Conservation (phyloP, 345 rosid species). For the Brassica carinata region DNA sequence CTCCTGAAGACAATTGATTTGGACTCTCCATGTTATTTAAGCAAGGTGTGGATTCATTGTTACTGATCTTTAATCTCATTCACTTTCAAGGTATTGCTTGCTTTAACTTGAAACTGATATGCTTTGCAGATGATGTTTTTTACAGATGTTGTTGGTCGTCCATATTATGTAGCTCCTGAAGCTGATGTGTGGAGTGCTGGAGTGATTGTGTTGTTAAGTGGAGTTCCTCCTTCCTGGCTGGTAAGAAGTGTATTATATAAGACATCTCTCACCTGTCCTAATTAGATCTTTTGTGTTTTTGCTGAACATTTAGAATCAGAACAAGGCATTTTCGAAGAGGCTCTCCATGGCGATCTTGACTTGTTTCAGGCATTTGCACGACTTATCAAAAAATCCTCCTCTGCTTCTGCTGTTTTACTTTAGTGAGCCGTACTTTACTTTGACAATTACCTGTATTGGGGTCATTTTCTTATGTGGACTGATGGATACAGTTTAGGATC, state of each 20-base stretch:
- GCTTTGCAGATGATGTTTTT: conserved; percentile 63
- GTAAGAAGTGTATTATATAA: conserved; percentile 44
- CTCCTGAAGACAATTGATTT: background rate
- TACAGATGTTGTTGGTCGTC: conserved; percentile 89
- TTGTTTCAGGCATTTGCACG: conserved; percentile 25
- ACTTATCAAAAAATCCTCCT: too few species aligned
- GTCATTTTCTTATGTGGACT: too few species aligned
- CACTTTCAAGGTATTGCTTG: background rate
- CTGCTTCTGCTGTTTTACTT: too few species aligned
- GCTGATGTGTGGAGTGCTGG: conserved; percentile 98
- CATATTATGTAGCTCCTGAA: conserved; percentile 94
- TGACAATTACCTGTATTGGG: too few species aligned
- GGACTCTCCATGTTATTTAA: background rate
- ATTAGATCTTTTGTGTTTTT: background rate
- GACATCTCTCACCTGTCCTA: background rate
- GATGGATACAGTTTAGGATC: too few species aligned
- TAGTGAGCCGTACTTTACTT: too few species aligned
- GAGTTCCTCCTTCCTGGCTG: conserved; percentile 98
- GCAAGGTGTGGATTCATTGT: background rate
- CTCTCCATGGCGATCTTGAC: conserved; percentile 81
- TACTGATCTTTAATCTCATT: background rate
- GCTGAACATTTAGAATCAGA: conserved; percentile 56
- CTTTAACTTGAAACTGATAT: background rate
- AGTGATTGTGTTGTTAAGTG: conserved; percentile 80
- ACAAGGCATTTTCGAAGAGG: conserved; percentile 86